A percentile compares a stretch with the other conserved stretches of the same genome.
Conservation (phyloP, 1,284 basidiomycete species). For the Ustilago xerochloae region DNA sequence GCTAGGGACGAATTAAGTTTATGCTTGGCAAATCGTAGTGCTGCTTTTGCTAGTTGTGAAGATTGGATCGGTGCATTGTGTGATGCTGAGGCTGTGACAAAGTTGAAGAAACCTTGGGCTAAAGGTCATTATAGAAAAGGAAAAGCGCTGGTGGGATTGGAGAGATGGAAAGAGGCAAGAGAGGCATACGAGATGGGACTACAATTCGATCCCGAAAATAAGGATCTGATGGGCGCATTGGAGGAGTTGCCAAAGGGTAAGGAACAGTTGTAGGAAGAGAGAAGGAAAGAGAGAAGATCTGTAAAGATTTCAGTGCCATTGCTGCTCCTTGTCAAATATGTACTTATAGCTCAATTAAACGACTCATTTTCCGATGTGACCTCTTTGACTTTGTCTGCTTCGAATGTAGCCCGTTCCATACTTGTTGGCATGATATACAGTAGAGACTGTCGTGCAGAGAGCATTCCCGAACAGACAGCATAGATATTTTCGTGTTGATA, state of each 20-base stretch:
- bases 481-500: too few relatives aligned
- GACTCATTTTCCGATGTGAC: too few relatives aligned
- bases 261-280: constrained; percentile 30
- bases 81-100: constrained; percentile 90
- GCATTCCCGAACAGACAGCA: too few relatives aligned
- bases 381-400: too few relatives aligned
- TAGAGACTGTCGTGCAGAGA: too few relatives aligned
- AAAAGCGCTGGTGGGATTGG: constrained; percentile 84
- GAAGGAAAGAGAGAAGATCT: too few relatives aligned
- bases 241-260: constrained; percentile 29
- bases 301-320: too few relatives aligned
- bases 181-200: constrained; percentile 85
- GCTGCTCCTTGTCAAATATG: not conserved
- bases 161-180: constrained; percentile 78
- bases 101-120: constrained; percentile 86
- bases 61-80: constrained; percentile 84
- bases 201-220: constrained; percentile 87
- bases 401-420: too few relatives aligned
- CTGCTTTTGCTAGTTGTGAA: constrained; percentile 80
- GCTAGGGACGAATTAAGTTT: constrained; percentile 90
- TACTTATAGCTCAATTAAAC: constrained; percentile 10
- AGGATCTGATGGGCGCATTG: constrained; percentile 30
- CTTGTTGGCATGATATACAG: too few relatives aligned
- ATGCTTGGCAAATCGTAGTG: constrained; percentile 88
- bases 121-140: constrained; percentile 96